phyloP scores from a whole-genome alignment of 495 filamentous ascomycete genomes.

The Friedmanniomyces simplex region DNA sequence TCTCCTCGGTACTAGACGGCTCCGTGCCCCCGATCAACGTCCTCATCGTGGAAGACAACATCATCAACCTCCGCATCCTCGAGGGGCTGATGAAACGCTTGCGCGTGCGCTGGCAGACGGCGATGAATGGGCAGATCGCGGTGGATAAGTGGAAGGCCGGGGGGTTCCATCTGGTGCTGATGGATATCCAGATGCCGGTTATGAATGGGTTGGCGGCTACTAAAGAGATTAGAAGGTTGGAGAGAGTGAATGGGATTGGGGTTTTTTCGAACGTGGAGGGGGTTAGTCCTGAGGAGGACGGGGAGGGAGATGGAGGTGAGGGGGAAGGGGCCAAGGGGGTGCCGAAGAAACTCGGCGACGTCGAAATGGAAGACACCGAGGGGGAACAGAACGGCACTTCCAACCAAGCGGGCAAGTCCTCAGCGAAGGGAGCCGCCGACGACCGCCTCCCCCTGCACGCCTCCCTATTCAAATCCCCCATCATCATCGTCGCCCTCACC shows the following conservation, averaged over 20 bases:
- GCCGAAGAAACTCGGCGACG: not conserved
- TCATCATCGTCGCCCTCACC: constrained; percentile 95
- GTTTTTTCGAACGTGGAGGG: constrained; percentile 56
- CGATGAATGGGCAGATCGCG: constrained; percentile 86
- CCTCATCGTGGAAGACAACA: constrained; percentile 95
- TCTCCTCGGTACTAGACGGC: constrained; percentile 56
- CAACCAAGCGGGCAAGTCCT: not conserved
- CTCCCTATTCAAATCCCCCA: constrained; percentile 78
- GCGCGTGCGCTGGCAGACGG: constrained; percentile 95
- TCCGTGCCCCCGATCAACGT: constrained; percentile 95
- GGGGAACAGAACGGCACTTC: not conserved
- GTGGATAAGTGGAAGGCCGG: constrained; percentile 87
- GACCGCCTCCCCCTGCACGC: not conserved
- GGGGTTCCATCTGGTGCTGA: constrained; percentile 94
- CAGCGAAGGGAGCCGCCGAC: no score
- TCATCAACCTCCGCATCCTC: constrained; percentile 86
- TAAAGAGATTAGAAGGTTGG: constrained; percentile 83
- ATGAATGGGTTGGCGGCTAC: constrained; percentile 98
- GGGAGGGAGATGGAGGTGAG: no score
- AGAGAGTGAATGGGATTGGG: constrained; percentile 81
- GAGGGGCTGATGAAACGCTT: constrained; percentile 95
- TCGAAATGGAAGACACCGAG: not conserved
- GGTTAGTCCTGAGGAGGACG: constrained; percentile 39
- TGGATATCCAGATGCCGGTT: constrained; percentile 96
- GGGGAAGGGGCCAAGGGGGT: constrained; percentile 58